Conservation (phyloP, 192 early-diverging fungal genomes). For the Geosiphon pyriformis region DNA sequence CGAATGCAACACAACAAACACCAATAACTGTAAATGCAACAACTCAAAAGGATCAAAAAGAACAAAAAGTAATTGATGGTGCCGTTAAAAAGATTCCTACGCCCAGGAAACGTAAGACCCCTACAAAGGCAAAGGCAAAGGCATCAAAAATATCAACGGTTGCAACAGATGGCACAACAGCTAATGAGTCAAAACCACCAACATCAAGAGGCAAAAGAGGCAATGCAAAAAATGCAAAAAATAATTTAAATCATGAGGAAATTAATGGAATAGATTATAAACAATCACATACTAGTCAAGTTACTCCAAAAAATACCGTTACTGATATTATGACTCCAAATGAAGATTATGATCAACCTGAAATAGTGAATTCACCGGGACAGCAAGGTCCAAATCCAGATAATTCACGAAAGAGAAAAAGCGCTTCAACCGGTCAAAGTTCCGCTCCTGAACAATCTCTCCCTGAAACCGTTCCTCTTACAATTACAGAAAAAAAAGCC, state of each 20-base stretch:
- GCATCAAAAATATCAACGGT: background rate
- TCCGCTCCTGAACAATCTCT: too few species aligned
- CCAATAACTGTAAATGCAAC: background rate
- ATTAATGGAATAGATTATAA: too few species aligned
- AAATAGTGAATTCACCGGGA: background rate
- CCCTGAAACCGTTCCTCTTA: too few species aligned
- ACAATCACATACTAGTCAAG: too few species aligned
- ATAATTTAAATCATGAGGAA: background rate
- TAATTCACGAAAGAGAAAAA: background rate
- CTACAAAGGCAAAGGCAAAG: background rate
- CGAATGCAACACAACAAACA: background rate
- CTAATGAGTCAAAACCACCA: background rate
- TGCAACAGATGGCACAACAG: background rate
- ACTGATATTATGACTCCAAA: too few species aligned
- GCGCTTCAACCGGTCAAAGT: background rate
- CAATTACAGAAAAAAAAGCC: slow-evolving; percentile 4
- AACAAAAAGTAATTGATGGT: slow-evolving; percentile 8
- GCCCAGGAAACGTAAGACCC: slow-evolving; percentile 1
- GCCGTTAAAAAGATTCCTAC: slow-evolving; percentile 2
- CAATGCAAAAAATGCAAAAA: slow-evolving; percentile 6
- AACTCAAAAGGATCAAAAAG: slow-evolving; percentile 9
- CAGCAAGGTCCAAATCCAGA: background rate
- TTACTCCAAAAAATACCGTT: too few species aligned
- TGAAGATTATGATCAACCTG: too few species aligned
- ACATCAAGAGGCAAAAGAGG: slow-evolving; percentile 1